Percentiles rank a stretch among this genome's conserved stretches.
Evolutionary conservation across 768 basidiomycete genomes (phyloP).

Genomic region (Boletus tomentosulus): DNA sequence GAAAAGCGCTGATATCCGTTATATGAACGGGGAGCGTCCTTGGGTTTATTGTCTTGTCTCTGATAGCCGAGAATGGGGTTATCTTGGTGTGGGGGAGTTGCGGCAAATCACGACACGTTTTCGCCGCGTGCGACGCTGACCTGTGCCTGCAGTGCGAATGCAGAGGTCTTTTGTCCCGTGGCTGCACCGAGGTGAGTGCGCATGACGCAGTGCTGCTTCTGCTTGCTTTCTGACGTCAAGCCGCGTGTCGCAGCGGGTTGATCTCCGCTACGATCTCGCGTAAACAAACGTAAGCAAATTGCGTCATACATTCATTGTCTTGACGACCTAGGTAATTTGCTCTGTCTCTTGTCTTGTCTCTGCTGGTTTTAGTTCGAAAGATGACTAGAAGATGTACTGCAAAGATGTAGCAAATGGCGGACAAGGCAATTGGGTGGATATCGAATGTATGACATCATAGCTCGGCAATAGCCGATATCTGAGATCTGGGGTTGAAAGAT

Average conservation of each 20-base stretch:
- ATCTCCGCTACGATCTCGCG: constrained; percentile 58
- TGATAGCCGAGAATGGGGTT: constrained; percentile 16
- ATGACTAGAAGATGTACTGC: neutral
- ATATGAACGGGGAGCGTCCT: neutral
- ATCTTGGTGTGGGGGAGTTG: constrained; percentile 2
- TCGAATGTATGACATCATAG: constrained; percentile 30
- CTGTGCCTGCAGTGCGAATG: constrained; percentile 47
- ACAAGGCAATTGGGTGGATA: neutral
- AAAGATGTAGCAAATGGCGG: neutral
- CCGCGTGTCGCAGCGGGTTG: constrained; percentile 42
- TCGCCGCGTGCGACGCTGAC: constrained; percentile 13
- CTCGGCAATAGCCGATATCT: constrained; percentile 28
- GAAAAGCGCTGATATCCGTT: neutral
- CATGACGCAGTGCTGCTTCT: constrained; percentile 20
- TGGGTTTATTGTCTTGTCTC: too few relatives aligned
- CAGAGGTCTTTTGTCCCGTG: constrained; percentile 86
- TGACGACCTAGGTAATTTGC: constrained; percentile 24
- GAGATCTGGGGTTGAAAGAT: constrained; percentile 31
- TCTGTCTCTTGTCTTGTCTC: neutral
- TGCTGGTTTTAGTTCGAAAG: neutral
- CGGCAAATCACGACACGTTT: constrained; percentile 9
- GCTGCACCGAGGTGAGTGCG: constrained; percentile 73
- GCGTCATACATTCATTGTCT: constrained; percentile 33
- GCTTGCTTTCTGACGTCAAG: constrained; percentile 27
- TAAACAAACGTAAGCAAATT: constrained; percentile 30